Evolutionary conservation across 2,329 filamentous ascomycete genomes (phyloP), one percentile per base, ranked within the genome.

Genomic region (Pseudogymnoascus sp.): DNA sequence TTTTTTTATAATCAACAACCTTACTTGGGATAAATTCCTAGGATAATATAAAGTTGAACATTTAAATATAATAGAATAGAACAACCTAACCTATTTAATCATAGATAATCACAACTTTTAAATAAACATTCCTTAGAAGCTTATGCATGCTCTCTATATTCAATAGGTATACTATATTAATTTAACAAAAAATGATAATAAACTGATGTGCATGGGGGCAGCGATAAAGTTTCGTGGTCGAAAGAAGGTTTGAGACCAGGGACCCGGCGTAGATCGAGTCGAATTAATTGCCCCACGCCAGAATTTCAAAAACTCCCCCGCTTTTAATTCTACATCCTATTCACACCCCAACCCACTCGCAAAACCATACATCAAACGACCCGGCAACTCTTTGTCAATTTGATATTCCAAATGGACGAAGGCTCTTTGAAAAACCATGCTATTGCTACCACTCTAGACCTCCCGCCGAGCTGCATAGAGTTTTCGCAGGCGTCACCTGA

Each of bases 381-480:
- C 16, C 5, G 3, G 28, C 16, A 11, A 36, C 28, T 56, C 49
- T 31, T 34, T 34, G 28, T 36, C 28, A 34, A 56, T 36, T 34
- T 40, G 36, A 60, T 40, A 60, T 60, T 63, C n/a, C 11, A 53
- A 60, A 21, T 56, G 38, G 62, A 38, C 9, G 62, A 36, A 61
- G 36, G 21, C 28, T 40, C 25, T 6, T 61, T 60, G 34, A 60
- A 46, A 37, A 60, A 31, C 1, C 23, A 60, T 60, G 49, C 9
- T 8, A 40, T 42, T 7, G 34, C 83, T 3, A 70, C 83, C 31
- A 79, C 74, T 3, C 77, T 91, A 18, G 84, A 89, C 61, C 78
- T 89, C 0, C 89, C 89, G 3, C 90, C 90, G 1, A 90, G 89
- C 70, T 93, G 89, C 71, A 80, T 92, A n/a, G 86, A 90, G 65